Evolutionary conservation across 148 eudicot species (phyloP).

Genomic region (Rhododendron henanense): DNA sequence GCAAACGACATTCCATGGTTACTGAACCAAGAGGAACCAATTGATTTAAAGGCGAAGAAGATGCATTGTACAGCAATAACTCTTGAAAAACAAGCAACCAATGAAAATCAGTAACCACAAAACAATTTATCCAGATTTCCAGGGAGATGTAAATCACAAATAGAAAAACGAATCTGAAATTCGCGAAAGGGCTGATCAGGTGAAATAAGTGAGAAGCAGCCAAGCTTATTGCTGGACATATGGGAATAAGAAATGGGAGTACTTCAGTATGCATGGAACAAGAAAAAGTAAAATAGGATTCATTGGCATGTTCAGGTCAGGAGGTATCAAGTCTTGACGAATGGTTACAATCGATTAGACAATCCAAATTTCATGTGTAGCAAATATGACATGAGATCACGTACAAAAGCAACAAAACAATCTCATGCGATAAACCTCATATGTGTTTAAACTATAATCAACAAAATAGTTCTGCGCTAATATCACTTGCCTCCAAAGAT

Average conservation of each 20-base stretch:
- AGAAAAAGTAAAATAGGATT: neutral
- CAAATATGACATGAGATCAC: neutral
- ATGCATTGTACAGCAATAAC: neutral
- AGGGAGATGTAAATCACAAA: neutral
- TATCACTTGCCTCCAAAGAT: slow-evolving; percentile 46
- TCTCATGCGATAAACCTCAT: neutral
- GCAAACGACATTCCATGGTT: neutral
- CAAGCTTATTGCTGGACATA: neutral
- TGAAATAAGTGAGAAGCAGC: neutral
- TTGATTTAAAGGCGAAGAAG: slow-evolving; percentile 1
- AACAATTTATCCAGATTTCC: neutral
- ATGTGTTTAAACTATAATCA: neutral
- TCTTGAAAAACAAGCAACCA: neutral
- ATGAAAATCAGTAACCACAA: neutral
- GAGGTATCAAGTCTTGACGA: neutral
- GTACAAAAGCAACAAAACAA: neutral
- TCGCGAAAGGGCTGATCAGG: neutral
- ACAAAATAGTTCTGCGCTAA: neutral
- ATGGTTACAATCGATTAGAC: neutral
- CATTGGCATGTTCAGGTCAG: neutral
- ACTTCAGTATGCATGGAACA: neutral
- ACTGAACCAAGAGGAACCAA: neutral
- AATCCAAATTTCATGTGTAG: neutral
- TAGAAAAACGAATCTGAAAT: neutral
- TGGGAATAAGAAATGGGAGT: neutral